Conservation (phyloP, 768 basidiomycete species). For the Coprinellus micaceus region DNA sequence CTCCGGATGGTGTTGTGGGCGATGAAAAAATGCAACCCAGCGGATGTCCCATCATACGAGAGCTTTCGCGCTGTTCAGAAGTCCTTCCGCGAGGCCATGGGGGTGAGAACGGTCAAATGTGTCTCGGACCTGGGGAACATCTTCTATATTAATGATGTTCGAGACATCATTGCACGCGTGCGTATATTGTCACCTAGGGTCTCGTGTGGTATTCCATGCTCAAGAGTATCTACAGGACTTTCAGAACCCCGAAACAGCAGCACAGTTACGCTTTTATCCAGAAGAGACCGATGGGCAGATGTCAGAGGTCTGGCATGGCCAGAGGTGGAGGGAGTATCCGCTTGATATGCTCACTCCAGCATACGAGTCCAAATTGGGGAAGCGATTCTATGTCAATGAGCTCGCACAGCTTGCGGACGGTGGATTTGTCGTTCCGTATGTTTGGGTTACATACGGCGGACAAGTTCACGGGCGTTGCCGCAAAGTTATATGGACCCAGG, state of each 20-base stretch:
- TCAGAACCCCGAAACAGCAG: constrained; percentile 14
- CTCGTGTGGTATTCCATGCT: not conserved
- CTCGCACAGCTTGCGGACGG: constrained; percentile 15
- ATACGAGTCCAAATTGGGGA: not conserved
- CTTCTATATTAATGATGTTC: constrained; percentile 8
- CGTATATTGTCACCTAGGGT: not conserved
- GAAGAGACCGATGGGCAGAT: constrained; percentile 9
- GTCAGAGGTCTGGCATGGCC: constrained; percentile 15
- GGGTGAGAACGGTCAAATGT: not conserved
- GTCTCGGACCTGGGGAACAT: constrained; percentile 3
- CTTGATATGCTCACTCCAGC: constrained; percentile 13
- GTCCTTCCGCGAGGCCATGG: constrained; percentile 1
- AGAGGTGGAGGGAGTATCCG: constrained; percentile 12
- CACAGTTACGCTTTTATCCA: constrained; percentile 14
- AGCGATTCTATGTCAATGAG: constrained; percentile 25
- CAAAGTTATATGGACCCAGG: not conserved
- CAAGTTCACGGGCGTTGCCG: constrained; percentile 4
- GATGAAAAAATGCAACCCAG: constrained; percentile 14
- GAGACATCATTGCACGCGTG: not conserved
- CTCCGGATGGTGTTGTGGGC: constrained; percentile 20
- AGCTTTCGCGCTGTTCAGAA: constrained; percentile 15
- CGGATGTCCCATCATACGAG: constrained; percentile 18
- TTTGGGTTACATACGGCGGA: constrained; percentile 18
- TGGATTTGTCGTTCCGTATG: constrained; percentile 14
- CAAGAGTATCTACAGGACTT: constrained; percentile 4